These are phyloP conservation scores for Starmerella davenportii DNA, from an alignment of 805 yeast species.

Conservation along the genomic window DNA sequence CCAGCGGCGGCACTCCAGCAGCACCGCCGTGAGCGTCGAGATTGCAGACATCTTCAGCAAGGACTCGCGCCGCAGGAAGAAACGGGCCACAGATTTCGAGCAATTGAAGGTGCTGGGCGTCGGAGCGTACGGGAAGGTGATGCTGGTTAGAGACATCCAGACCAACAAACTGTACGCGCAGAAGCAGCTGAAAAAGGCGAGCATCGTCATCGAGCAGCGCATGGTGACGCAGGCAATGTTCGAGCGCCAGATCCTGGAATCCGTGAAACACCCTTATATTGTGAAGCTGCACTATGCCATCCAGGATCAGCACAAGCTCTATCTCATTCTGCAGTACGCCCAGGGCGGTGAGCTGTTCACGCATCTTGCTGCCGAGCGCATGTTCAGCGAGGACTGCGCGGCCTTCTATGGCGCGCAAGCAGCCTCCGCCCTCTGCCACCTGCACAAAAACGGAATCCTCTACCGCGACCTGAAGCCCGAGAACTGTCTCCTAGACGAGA, in stretches of 20 bases:
- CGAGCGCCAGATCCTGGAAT: conserved; percentile 53
- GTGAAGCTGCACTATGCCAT: conserved; percentile 68
- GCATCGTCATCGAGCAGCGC: conserved; percentile 41
- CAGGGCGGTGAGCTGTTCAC: conserved; percentile 78
- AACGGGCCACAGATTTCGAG: conserved; percentile 37
- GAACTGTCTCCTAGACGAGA: conserved; percentile 56
- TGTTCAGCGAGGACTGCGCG: conserved; percentile 43
- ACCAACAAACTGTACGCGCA: conserved; percentile 63
- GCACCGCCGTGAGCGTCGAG: conserved; percentile 31
- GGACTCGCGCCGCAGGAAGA: conserved; percentile 13
- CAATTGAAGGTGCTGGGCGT: conserved; percentile 63
- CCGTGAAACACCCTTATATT: conserved; percentile 62
- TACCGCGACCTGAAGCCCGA: conserved; percentile 84
- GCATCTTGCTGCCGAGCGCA: conserved; percentile 34
- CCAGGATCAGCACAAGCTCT: conserved; percentile 62
- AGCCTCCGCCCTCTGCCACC: conserved; percentile 55
- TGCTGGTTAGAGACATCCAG: conserved; percentile 47
- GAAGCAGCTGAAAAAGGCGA: conserved; percentile 69
- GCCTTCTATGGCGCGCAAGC: conserved; percentile 69
- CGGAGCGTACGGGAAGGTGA: conserved; percentile 80
- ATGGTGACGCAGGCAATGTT: conserved; percentile 62
- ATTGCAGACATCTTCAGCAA: conserved; percentile 22
- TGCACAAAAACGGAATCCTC: conserved; percentile 65
- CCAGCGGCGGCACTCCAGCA: conserved; percentile 11
- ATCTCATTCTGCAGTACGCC: conserved; percentile 58